Evolutionary conservation across 768 basidiomycete species (phyloP), one percentile per base, ranked within the genome.

Genomic region (Trichaptum fuscoviolaceum): DNA sequence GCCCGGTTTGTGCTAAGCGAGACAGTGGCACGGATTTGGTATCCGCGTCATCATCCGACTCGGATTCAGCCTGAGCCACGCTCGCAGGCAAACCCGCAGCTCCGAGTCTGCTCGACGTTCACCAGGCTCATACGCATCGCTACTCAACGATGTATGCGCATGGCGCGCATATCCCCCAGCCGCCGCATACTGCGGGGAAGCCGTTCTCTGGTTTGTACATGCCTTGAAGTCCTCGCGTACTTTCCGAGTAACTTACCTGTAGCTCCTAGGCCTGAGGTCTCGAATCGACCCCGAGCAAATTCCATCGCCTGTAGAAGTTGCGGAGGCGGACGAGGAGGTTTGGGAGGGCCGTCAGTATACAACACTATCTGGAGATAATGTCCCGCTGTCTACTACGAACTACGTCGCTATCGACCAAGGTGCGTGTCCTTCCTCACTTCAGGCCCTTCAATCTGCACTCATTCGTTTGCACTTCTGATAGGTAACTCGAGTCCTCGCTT

Each of bases 401-500:
- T 96, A 86, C 71, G 79, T 89, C 66, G 88, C 92, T n/a, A 83
- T 98, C 66, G 96, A 99, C 79, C 95, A 99, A 84, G 96, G 89
- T 84, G 65, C 67, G 76, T 26, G 17, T 65, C 58, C 18, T 66
- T 24, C 52, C 7, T 23, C 58, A n/a, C n/a, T n/a, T n/a, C n/a
- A n/a, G n/a, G n/a, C n/a, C n/a, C n/a, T n/a, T n/a, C n/a, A n/a
- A n/a, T n/a, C n/a, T 2, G 57, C 8, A 9, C n/a, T 18, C 62
- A 23, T 23, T 35, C 10, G 20, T n/a, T 61, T 62, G 17, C 12
- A 35, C 9, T 25, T 1, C 24, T n/a, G 34, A 58, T 70, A 88
- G 89, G 96, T 66, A 98, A 96, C 77, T 92, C 95, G 2, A 92
- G 91, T 17, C 97, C 97, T 8, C 91, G 92, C 72, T 94, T 91